Evolutionary conservation across 2,329 filamentous ascomycete genomes (phyloP), one percentile per base, ranked within the genome.

Genomic region (Nothophaeocryptopus gaeumannii): DNA sequence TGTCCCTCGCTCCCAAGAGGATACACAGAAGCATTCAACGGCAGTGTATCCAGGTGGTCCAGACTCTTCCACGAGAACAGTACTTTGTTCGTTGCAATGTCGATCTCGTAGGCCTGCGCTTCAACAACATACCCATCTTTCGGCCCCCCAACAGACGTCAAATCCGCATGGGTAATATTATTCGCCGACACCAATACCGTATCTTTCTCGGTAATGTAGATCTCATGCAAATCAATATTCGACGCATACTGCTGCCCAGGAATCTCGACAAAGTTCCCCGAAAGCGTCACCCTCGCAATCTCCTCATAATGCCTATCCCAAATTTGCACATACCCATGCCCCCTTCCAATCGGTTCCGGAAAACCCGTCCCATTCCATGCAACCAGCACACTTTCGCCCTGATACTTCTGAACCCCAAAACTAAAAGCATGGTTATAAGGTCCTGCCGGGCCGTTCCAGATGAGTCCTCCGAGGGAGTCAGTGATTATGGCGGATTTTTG

Each of bases 21-120:
- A 14, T 55, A 58, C 4, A 72, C 67, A 1, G 75, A 56, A 71
- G 50, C 55, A n/a, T 5, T 51, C 30, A 59, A 32, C 5, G 57
- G 57, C 9, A 60, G 32, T 16, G 69, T 61, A 3, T 70, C 61
- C 0, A 69, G 65, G 40, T 72, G 67, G 8, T 70, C 61, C 0
- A 69, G 65, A 41, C 63, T 62, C 10, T 66, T 67, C 69, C 69
- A 72, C 16, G 65, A 55, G 34, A 71, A 72, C 0, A 70, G 39
- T 3, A 70, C 46, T 10, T 65, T 53, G 10, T 67, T 65, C 2
- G 67, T 68, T 20, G 50, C 61, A 30, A 71, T 63, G n/a, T 71
- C 63, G 20, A 71, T 63, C 42, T 59, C 57, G 33, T 58, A 55
- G n/a, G 54, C 52, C 29, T 58, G 57, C 5, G 55, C 55, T 16